phyloP scores from a whole-genome alignment of 2,329 filamentous ascomycete genomes.

The Didymella lethalis region DNA sequence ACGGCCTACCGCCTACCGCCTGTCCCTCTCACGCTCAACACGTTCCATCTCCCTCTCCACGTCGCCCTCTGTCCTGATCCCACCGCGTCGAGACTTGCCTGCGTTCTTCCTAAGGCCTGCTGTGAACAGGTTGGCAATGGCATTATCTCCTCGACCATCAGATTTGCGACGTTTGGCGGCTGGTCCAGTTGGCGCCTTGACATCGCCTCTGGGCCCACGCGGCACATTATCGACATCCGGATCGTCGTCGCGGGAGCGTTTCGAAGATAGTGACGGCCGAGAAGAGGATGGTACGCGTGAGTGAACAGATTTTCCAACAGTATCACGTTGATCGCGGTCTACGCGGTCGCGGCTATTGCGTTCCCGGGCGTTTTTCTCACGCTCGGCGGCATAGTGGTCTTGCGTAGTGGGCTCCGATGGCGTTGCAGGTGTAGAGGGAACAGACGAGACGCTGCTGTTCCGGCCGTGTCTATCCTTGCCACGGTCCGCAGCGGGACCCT shows the following conservation, averaged over 20 bases:
- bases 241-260: slow-evolving; percentile 42
- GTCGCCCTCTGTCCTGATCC: slow-evolving; percentile 45
- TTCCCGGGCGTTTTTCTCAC: slow-evolving; percentile 59
- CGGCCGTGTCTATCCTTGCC: slow-evolving; percentile 33
- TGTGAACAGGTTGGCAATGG: slow-evolving; percentile 42
- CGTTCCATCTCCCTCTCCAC: slow-evolving; percentile 45
- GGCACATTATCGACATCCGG: slow-evolving; percentile 19
- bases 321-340: slow-evolving; percentile 28
- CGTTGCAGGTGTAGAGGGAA: slow-evolving; percentile 22
- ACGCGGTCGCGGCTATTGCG: slow-evolving; percentile 41
- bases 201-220: slow-evolving; percentile 20
- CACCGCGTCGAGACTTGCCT: slow-evolving; percentile 38
- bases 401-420: slow-evolving; percentile 31
- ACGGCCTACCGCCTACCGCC: slow-evolving; percentile 18
- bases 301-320: slow-evolving; percentile 25
- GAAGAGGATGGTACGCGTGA: slow-evolving; percentile 34
- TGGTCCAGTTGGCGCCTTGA: slow-evolving; percentile 40
- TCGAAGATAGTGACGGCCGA: slow-evolving; percentile 30
- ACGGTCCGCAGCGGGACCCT: slow-evolving; percentile 49
- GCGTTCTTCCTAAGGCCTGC: slow-evolving; percentile 45
- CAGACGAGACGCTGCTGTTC: slow-evolving; percentile 29
- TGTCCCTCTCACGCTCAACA: slow-evolving; percentile 43
- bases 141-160: slow-evolving; percentile 32
- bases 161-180: slow-evolving; percentile 44
- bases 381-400: slow-evolving; percentile 74